phyloP scores from a whole-genome alignment of 352 stramenopile genomes.

The Pythium apleroticum region DNA sequence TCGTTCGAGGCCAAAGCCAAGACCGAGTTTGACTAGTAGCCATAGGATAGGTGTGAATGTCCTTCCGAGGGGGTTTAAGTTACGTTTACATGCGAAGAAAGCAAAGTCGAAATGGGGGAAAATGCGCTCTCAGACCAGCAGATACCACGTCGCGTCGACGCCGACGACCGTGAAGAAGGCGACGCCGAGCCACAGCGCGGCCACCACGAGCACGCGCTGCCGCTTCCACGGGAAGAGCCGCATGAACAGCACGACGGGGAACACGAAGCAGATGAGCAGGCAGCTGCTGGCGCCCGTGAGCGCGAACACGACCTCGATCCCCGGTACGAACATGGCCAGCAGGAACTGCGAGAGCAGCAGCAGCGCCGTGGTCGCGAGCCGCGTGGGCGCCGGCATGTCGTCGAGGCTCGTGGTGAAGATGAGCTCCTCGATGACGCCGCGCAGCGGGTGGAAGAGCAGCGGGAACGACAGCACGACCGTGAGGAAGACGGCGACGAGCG shows the following conservation, averaged over 20 bases:
- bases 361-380: constrained; percentile 47
- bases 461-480: constrained; percentile 76
- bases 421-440: constrained; percentile 60
- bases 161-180: constrained; percentile 33
- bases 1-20: not conserved
- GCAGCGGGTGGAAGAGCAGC: constrained; percentile 72
- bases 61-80: constrained; percentile 15
- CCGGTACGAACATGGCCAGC: constrained; percentile 54
- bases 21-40: not conserved
- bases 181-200: constrained; percentile 36
- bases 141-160: constrained; percentile 23
- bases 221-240: constrained; percentile 56
- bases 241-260: constrained; percentile 63
- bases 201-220: constrained; percentile 33
- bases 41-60: not conserved
- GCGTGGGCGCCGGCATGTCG: constrained; percentile 44
- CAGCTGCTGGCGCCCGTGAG: constrained; percentile 66
- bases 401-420: constrained; percentile 44
- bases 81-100: constrained; percentile 3
- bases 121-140: constrained; percentile 12
- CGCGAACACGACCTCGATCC: constrained; percentile 67
- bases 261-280: constrained; percentile 76
- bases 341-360: constrained; percentile 60
- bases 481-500: constrained; percentile 65
- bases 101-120: not conserved